Evolutionary conservation across 164 flowering plant species (phyloP).

Genomic region (Tinospora cordifolia): DNA sequence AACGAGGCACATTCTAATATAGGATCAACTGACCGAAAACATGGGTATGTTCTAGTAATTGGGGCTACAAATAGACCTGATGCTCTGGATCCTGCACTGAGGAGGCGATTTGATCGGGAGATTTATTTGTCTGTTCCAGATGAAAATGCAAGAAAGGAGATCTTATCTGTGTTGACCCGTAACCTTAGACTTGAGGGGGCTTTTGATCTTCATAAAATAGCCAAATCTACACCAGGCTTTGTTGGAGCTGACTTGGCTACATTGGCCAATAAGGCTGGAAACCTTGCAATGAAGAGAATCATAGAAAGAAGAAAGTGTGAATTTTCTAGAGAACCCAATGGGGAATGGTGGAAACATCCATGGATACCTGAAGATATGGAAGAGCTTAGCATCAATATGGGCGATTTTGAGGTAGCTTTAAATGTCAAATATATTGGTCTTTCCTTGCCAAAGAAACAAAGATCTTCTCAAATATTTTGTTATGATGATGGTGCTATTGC

Average conservation of each 20-base stretch:
- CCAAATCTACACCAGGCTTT: constrained; percentile 80
- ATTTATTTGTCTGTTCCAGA: constrained; percentile 71
- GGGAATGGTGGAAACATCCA: constrained; percentile 59
- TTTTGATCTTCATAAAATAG: constrained; percentile 60
- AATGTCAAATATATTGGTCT: too few relatives aligned
- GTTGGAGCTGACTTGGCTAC: constrained; percentile 87
- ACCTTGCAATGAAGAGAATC: constrained; percentile 68
- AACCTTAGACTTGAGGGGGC: constrained; percentile 61
- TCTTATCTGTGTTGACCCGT: constrained; percentile 56
- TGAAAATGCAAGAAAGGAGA: constrained; percentile 72
- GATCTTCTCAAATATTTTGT: not conserved
- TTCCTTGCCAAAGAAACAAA: too few relatives aligned
- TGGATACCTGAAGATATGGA: constrained; percentile 68
- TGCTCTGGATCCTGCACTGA: constrained; percentile 78
- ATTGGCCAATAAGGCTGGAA: constrained; percentile 69
- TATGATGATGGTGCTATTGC: constrained; percentile 13
- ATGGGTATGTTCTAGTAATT: constrained; percentile 79
- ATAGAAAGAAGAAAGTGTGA: constrained; percentile 41
- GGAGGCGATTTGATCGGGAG: constrained; percentile 88
- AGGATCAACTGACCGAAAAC: constrained; percentile 29
- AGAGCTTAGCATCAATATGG: constrained; percentile 61
- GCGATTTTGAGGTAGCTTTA: constrained; percentile 77
- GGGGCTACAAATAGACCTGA: constrained; percentile 98
- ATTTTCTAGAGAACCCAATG: constrained; percentile 23
- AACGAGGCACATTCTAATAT: constrained; percentile 25